These are phyloP conservation scores for Candida quercuum DNA, from an alignment of 805 yeast species.

Conservation along the genomic window DNA sequence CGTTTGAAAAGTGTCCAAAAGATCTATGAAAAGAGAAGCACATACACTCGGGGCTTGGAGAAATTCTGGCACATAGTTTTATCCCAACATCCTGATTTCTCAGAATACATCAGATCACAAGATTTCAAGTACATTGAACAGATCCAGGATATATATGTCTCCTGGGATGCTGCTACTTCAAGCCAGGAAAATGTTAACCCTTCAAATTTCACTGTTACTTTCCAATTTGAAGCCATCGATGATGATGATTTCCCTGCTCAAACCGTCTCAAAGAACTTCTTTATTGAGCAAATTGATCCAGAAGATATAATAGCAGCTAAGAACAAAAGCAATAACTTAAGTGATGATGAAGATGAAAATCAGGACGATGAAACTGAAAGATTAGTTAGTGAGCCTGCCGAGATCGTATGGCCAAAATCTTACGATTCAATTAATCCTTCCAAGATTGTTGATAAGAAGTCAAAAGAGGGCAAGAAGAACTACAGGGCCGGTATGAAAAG, in stretches of 20 bases:
- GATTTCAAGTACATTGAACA: slow-evolving; percentile 73
- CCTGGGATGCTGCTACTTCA: slow-evolving; percentile 33
- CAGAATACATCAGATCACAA: slow-evolving; percentile 69
- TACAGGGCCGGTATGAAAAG: slow-evolving; percentile 74
- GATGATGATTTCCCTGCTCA: slow-evolving; percentile 50
- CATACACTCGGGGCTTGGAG: slow-evolving; percentile 48
- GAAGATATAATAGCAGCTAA: slow-evolving; percentile 11
- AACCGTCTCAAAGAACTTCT: slow-evolving; percentile 55
- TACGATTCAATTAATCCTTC: slow-evolving; percentile 52
- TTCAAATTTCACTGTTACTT: slow-evolving; percentile 54
- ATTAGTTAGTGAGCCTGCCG: slow-evolving; percentile 48
- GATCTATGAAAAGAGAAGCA: slow-evolving; percentile 53
- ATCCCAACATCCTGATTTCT: slow-evolving; percentile 79
- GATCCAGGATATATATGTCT: slow-evolving; percentile 58
- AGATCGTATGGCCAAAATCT: slow-evolving; percentile 65
- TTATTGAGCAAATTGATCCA: slow-evolving; percentile 27
- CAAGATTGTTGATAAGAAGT: slow-evolving; percentile 37
- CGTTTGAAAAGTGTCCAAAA: slow-evolving; percentile 49
- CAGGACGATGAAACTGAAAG: slow-evolving; percentile 49
- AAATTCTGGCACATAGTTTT: slow-evolving; percentile 85
- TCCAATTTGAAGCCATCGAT: slow-evolving; percentile 45
- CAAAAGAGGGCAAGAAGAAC: slow-evolving; percentile 51
- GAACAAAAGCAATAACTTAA: slow-evolving; percentile 11
- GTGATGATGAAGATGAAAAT: slow-evolving; percentile 30
- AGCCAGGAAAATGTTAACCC: slow-evolving; percentile 35